Evolutionary conservation across 345 rosid species (phyloP).

Genomic region (Eucalyptus victrix): DNA sequence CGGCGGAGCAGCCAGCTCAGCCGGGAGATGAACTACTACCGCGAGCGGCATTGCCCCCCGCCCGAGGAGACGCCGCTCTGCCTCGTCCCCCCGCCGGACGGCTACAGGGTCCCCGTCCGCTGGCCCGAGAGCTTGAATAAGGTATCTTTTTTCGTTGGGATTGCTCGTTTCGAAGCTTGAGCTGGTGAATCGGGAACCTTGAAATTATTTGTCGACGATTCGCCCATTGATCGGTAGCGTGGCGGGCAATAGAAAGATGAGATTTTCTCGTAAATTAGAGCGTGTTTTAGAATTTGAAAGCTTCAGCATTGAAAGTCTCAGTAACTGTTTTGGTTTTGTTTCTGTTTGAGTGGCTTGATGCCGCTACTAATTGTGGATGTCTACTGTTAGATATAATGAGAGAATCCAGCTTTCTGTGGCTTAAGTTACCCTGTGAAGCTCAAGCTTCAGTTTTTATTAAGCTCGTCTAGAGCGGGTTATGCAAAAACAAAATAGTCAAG

Average conservation of each 20-base stretch:
- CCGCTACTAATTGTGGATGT: not conserved
- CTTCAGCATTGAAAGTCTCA: not conserved
- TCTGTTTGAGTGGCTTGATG: not conserved
- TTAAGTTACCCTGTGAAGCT: not conserved
- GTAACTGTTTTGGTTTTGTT: not conserved
- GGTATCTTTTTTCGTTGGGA: not conserved
- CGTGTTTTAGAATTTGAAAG: not conserved
- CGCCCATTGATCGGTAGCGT: not conserved
- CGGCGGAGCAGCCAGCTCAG: constrained; percentile 32
- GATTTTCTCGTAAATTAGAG: not conserved
- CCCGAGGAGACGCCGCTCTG: constrained; percentile 30
- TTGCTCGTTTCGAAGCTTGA: not conserved
- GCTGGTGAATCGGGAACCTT: not conserved
- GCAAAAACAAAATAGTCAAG: not conserved
- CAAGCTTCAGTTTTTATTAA: not conserved
- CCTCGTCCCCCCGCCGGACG: constrained; percentile 30
- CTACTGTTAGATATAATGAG: not conserved
- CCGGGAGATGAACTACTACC: constrained; percentile 33
- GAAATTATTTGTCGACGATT: not conserved
- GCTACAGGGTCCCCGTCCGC: constrained; percentile 25
- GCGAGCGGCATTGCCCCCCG: constrained; percentile 33
- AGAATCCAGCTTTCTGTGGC: not conserved
- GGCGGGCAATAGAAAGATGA: not conserved
- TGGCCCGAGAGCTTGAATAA: constrained; percentile 42
- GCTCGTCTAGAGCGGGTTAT: not conserved